Conservation (phyloP, 2,329 filamentous ascomycete species). For the Botrytis fragariae region DNA sequence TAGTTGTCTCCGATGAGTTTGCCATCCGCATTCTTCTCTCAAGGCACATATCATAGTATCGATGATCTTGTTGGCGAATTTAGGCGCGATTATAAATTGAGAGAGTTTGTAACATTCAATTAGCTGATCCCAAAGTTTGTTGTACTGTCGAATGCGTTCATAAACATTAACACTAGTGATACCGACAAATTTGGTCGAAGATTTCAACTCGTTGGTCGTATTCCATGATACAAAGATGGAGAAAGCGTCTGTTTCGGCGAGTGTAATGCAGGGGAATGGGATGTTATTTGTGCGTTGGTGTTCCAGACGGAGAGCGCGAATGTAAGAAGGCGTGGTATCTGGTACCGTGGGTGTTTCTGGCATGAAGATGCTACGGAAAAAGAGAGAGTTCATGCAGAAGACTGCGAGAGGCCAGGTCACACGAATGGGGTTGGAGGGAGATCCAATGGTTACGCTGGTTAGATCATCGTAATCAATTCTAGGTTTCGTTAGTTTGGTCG, state of each 20-base stretch:
- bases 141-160: background rate
- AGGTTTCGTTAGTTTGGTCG: background rate
- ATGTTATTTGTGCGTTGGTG: background rate
- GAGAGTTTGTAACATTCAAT: background rate
- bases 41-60: background rate
- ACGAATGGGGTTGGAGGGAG: background rate
- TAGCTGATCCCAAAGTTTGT: background rate
- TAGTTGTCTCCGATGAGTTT: background rate
- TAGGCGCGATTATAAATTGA: background rate
- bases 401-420: background rate
- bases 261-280: background rate
- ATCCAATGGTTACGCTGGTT: background rate
- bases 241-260: background rate
- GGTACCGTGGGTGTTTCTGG: background rate
- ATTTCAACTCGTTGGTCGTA: background rate
- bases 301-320: background rate
- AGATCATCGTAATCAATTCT: background rate
- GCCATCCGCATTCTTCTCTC: background rate
- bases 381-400: background rate
- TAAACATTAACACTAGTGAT: background rate
- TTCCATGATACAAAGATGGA: background rate
- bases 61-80: background rate
- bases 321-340: background rate
- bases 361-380: slow-evolving; percentile 4
- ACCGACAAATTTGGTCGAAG: background rate